Evolutionary conservation across 345 rosid genomes (phyloP), one percentile per base, ranked within the genome.

Genomic region (Eucalyptus pauciflora): DNA sequence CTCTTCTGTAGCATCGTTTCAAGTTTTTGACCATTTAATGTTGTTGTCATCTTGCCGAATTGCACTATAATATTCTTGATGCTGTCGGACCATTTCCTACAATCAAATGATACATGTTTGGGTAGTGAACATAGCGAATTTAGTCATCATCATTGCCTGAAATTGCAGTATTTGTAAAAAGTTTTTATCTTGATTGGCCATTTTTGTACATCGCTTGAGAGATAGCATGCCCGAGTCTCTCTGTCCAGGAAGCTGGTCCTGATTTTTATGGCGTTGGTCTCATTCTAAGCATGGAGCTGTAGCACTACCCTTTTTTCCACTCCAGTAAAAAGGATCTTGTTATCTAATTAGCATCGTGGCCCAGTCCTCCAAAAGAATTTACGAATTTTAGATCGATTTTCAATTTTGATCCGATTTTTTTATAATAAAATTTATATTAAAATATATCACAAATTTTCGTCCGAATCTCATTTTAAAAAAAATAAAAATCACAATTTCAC

Each of bases 191-290:
- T 64, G 18, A 33, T n/a, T n/a, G 76, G 76, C 20, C 76, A 64
- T 64, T 64, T 64, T n/a, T 60, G 37, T 60, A 41, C 15, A 60
- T 64, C 20, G 16, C 41, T 64, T 64, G 37, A n/a, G 17, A n/a
- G 10, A 64, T n/a, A 6, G 9, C 37, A 0, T 27, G 76, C 18
- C 10, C 4, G 20, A 14, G 13, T 14, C 2, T n/a, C 20, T 64
- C 18, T 64, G 76, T 25, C 13, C 6, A 10, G 29, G 64, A 10
- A 58, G 0, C 64, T 25, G 64, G 29, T 58, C 29, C 25, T 58
- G 64, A 27, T 58, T 58, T 7, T 58, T 58, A 25, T 58, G 64
- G 64, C 29, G 7, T 25, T 25, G 64, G 64, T 58, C 64, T 58
- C 29, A 25, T 27, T 25, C 64, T 58, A 1, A 25, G 64, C 29